Evolutionary conservation across 2,329 filamentous ascomycete species (phyloP), one percentile per base, ranked within the genome.

Genomic region (Orbilia blumenaviensis): DNA sequence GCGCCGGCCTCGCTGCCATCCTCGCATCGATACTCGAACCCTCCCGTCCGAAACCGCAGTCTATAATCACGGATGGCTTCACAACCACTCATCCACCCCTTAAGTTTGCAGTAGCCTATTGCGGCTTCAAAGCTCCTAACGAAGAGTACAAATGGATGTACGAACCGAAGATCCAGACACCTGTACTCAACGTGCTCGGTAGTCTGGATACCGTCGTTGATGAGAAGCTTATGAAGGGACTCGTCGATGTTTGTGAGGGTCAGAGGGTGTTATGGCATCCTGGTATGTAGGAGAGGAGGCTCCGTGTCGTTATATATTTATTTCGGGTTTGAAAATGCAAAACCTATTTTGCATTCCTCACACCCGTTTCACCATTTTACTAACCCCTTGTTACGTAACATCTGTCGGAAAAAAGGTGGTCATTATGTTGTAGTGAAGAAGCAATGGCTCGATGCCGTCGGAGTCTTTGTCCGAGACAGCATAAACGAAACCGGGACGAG

Each of bases 391-490:
- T 27, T 29, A 25, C 9, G 32, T 38, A n/a, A n/a, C 16, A 23
- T 18, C 0, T 52, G 41, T 46, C 32, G 18, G 6, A 27, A 66
- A n/a, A 10, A 44, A 76, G 72, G 72, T 10, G 89, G 89, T 0
- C 89, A 91, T 81, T 90, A 90, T 80, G 81, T 91, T 81, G 89
- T 89, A 1, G 87, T 86, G 78, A 87, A 89, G 81, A 87, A 88
- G 81, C 86, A 87, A 72, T 89, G 87, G 82, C 85, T 90, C 38
- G 86, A 86, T 82, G 88, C 86, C 38, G 82, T 89, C 60, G 86
- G 89, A 46, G 85, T 83, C 12, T 91, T 90, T 80, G 87, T 91
- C 52, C 85, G 84, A 79, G 86, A 87, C 77, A 83, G 83, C 52
- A 78, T 88, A 78, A 84, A 85, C 58, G 82, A 80, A 32, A 34